phyloP scores from a whole-genome alignment of 495 filamentous ascomycete species.

The Annulohypoxylon maeteangense region DNA sequence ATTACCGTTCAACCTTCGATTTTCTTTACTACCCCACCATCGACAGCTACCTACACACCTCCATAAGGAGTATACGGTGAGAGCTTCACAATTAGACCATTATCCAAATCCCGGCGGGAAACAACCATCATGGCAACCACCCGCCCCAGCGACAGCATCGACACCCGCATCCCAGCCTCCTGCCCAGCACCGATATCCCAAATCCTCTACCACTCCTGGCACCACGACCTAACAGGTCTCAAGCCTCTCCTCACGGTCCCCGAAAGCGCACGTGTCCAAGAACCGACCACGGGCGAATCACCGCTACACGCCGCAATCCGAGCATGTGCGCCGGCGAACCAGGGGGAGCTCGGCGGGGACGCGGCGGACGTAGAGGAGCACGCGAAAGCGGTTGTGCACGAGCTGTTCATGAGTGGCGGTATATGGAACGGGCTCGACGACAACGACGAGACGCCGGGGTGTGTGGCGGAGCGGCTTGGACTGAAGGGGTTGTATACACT shows the following conservation, averaged over 20 bases:
- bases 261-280: constrained; percentile 77
- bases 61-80: neutral
- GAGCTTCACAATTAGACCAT: neutral
- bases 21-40: constrained; percentile 32
- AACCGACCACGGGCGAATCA: constrained; percentile 84
- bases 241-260: constrained; percentile 74
- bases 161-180: constrained; percentile 56
- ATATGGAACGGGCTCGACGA: constrained; percentile 97
- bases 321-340: constrained; percentile 69
- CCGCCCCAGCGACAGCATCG: constrained; percentile 51
- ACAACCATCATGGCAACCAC: constrained; percentile 26
- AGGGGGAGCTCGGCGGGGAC: constrained; percentile 46
- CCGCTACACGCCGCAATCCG: constrained; percentile 92
- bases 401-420: constrained; percentile 85
- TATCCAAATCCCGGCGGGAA: neutral
- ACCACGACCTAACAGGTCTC: constrained; percentile 82
- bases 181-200: constrained; percentile 59
- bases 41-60: neutral
- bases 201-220: constrained; percentile 82
- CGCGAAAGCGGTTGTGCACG: constrained; percentile 72
- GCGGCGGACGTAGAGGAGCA: constrained; percentile 59
- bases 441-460: constrained; percentile 90
- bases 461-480: constrained; percentile 78
- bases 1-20: constrained; percentile 17
- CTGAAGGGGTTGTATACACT: constrained; percentile 80